Base-by-base conservation (phyloP, 352 stramenopile species). In the Pseudoperonospora humuli region DNA sequence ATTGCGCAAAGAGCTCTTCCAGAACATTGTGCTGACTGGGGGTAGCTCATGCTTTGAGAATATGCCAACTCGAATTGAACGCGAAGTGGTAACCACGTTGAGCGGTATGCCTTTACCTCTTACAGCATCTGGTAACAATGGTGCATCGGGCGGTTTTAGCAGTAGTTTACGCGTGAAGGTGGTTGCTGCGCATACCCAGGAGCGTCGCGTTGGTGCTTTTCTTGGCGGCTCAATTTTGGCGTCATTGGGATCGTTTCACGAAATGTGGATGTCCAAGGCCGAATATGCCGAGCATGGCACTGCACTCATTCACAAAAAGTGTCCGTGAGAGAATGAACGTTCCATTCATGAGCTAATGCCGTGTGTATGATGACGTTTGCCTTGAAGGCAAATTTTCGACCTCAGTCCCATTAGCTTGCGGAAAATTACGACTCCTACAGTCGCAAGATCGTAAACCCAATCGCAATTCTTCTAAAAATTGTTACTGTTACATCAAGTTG, bases 181-280 rank as follows among this genome's bases (percentile, higher is more conserved):
- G 13, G 55, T 92, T 5, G 75, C 80, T 0, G 70, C 77, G 7
- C 75, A 84, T 39, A 39, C 59, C 1, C 67, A 80, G 21, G 76
- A 92, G 45, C 73, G 80, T 26, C 76, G 70, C 21, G 62, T 89
- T 36, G 74, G 76, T 13, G 61, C 74, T 21, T 92, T 86, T 19
- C 47, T 99, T 15, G 96, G 96, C 39, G 96, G 95, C 5, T 98
- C 94, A 33, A 98, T 99, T 67, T 57, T 99, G 18, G 93, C 79
- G 10, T 98, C 90, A 24, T 74, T 99, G 35, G 94, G 92, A 10
- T 98, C 86, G 26, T 99, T 99, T 73, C 88, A 98, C 58, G 91
- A 98, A 52, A 99, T 99, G 95, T 99, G 95, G 95, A 96, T 99
- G 55, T 97, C 92, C 25, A 98, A 97, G 67, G 77, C 80, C n/a